Percentiles rank a stretch among this genome's conserved stretches.
These are phyloP conservation scores for Citrus sp. DNA, from an alignment of 345 rosid genomes.

Conservation along the genomic window DNA sequence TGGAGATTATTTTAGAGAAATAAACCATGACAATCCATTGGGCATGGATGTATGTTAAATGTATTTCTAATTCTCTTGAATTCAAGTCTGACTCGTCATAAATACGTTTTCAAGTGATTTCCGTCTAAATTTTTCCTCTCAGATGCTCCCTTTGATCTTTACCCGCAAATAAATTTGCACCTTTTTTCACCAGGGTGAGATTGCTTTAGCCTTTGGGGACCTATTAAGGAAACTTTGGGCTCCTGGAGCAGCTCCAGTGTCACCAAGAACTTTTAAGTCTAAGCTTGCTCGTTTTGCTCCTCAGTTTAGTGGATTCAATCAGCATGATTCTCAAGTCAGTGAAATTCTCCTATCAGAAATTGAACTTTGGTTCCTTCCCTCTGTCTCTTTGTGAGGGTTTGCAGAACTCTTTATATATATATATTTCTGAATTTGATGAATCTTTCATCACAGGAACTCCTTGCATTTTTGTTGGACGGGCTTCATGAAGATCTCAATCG, in stretches of 20 bases:
- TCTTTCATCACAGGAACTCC: conserved; percentile 63
- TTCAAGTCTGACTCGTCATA: conserved; percentile 5
- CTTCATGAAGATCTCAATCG: conserved; percentile 98
- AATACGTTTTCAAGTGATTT: neutral
- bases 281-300: conserved; percentile 97
- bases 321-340: conserved; percentile 99
- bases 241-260: conserved; percentile 81
- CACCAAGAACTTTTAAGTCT: conserved; percentile 86
- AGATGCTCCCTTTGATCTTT: neutral
- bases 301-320: conserved; percentile 94
- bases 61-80: conserved; percentile 1
- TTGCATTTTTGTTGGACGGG: conserved; percentile 95
- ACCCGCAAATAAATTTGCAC: conserved; percentile 3
- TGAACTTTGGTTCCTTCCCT: conserved; percentile 22
- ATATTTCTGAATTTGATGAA: conserved; percentile 23
- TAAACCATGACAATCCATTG: conserved; percentile 82
- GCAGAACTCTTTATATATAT: neutral
- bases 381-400: conserved; percentile 15
- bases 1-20: conserved; percentile 84
- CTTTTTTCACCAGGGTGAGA: conserved; percentile 68
- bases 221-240: conserved; percentile 89
- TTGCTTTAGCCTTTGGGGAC: conserved; percentile 94
- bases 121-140: conserved; percentile 4
- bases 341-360: conserved; percentile 21
- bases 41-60: conserved; percentile 82